These are phyloP conservation scores for Cordyceps javanica DNA, from an alignment of 2,329 filamentous ascomycete species.

Conservation along the genomic window DNA sequence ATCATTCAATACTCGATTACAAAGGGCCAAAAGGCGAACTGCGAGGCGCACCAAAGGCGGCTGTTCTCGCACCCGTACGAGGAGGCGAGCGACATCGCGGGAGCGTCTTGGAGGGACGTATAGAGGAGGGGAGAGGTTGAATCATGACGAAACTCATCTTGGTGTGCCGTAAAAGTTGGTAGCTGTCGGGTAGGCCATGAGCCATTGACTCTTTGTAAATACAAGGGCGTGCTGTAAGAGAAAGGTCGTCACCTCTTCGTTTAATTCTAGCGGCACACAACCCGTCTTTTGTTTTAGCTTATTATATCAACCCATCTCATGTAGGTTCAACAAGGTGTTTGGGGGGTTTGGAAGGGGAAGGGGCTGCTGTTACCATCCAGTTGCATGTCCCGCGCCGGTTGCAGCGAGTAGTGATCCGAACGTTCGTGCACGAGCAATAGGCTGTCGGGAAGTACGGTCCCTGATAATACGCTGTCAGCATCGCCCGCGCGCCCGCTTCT, in stretches of 20 bases:
- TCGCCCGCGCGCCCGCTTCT: not conserved
- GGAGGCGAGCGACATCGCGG: not conserved
- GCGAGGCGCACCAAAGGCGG: too few relatives aligned
- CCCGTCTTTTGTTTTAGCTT: too few relatives aligned
- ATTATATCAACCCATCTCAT: not conserved
- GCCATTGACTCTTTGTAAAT: conserved; percentile 14
- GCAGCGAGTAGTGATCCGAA: conserved; percentile 19
- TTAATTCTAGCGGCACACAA: conserved; percentile 11
- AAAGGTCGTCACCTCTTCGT: conserved; percentile 13
- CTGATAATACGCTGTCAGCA: conserved; percentile 2
- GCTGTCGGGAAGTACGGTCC: conserved; percentile 17
- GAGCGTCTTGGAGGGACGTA: not conserved
- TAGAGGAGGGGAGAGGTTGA: not conserved
- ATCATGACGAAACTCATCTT: not conserved
- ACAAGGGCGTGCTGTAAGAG: not conserved
- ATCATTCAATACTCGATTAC: too few relatives aligned
- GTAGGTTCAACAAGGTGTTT: too few relatives aligned
- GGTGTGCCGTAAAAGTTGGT: not conserved
- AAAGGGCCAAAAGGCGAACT: too few relatives aligned
- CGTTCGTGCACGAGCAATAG: conserved; percentile 20
- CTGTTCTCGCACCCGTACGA: conserved; percentile 9
- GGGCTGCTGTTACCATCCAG: too few relatives aligned
- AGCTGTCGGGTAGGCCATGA: conserved; percentile 3
- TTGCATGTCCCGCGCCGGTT: conserved; percentile 16
- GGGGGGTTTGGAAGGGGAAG: too few relatives aligned